Evolutionary conservation across 148 eudicot genomes (phyloP).

Genomic region (Polygonum aviculare): DNA sequence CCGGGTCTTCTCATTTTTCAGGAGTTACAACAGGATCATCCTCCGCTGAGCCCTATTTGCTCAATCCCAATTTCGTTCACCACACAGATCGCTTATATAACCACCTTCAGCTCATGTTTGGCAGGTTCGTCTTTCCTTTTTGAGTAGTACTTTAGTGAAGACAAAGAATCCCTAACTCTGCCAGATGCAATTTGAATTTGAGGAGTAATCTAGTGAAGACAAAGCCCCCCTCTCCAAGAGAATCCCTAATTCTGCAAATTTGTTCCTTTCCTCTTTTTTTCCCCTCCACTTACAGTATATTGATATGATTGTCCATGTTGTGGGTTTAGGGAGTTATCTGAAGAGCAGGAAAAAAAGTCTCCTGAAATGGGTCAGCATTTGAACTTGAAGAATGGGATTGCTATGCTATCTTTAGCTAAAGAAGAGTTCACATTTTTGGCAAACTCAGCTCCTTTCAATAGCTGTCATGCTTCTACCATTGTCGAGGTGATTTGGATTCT

Average conservation of each 20-base stretch:
- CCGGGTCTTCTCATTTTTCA: not conserved
- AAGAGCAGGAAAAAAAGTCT: constrained; percentile 12
- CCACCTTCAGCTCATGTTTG: constrained; percentile 17
- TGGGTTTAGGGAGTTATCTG: constrained; percentile 17
- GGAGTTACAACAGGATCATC: not conserved
- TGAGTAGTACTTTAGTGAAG: too few species aligned
- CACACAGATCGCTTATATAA: constrained; percentile 8
- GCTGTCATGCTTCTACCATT: constrained; percentile 91
- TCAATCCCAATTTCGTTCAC: constrained; percentile 14
- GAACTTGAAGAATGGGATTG: constrained; percentile 12
- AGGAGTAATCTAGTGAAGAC: not conserved
- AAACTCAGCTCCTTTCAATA: constrained; percentile 54
- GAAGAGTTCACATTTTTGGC: constrained; percentile 65
- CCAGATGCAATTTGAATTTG: not conserved
- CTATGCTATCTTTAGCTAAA: constrained; percentile 24
- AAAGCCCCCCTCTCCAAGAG: not conserved
- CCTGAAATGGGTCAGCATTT: constrained; percentile 12
- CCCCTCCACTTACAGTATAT: too few species aligned
- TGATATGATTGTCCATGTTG: not conserved
- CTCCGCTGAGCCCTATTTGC: constrained; percentile 6
- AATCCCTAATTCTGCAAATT: not conserved
- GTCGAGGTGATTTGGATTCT: constrained; percentile 52
- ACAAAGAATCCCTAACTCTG: not conserved
- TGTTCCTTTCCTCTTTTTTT: too few species aligned
- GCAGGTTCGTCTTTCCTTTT: constrained; percentile 18